Percentiles rank a stretch among this genome's conserved stretches.
These are phyloP conservation scores for Cytospora piceicola DNA, from an alignment of 2,329 filamentous ascomycete species.

Conservation along the genomic window DNA sequence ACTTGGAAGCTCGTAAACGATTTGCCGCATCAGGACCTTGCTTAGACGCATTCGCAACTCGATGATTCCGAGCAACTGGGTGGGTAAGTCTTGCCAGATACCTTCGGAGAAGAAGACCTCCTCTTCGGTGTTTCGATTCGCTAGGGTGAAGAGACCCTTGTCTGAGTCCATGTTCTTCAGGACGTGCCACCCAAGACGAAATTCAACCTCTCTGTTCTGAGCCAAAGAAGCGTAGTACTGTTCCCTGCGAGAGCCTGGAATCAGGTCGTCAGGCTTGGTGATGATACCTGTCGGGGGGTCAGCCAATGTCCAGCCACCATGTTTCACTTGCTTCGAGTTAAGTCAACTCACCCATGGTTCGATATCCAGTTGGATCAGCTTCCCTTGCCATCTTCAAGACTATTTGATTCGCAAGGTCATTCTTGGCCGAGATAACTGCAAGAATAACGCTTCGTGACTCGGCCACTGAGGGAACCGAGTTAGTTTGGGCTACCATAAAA, in stretches of 20 bases:
- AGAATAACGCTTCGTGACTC: slow-evolving; percentile 61
- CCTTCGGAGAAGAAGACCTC: slow-evolving; percentile 33
- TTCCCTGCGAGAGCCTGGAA: slow-evolving; percentile 41
- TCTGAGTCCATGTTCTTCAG: slow-evolving; percentile 45
- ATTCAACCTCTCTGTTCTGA: slow-evolving; percentile 39
- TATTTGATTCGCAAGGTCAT: slow-evolving; percentile 60
- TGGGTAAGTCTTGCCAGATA: slow-evolving; percentile 44
- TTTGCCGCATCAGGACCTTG: slow-evolving; percentile 31
- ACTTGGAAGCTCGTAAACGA: slow-evolving; percentile 34
- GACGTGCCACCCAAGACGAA: slow-evolving; percentile 44
- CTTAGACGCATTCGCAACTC: slow-evolving; percentile 30
- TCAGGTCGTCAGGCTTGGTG: slow-evolving; percentile 55
- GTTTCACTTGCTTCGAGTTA: no score
- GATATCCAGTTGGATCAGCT: slow-evolving; percentile 37
- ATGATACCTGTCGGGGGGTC: slow-evolving; percentile 46
- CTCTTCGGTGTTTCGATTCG: slow-evolving; percentile 32
- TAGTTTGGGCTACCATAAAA: background rate
- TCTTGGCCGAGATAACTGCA: slow-evolving; percentile 59
- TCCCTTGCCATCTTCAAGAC: slow-evolving; percentile 55
- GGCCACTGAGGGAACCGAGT: slow-evolving; percentile 40
- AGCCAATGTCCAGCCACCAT: background rate
- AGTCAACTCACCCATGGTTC: slow-evolving; percentile 60
- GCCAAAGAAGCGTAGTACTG: slow-evolving; percentile 37
- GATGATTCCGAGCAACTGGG: slow-evolving; percentile 29
- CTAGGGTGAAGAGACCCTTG: slow-evolving; percentile 24